These are phyloP conservation scores for Grosmannia huntii DNA, from an alignment of 2,329 filamentous ascomycete species.

Conservation along the genomic window DNA sequence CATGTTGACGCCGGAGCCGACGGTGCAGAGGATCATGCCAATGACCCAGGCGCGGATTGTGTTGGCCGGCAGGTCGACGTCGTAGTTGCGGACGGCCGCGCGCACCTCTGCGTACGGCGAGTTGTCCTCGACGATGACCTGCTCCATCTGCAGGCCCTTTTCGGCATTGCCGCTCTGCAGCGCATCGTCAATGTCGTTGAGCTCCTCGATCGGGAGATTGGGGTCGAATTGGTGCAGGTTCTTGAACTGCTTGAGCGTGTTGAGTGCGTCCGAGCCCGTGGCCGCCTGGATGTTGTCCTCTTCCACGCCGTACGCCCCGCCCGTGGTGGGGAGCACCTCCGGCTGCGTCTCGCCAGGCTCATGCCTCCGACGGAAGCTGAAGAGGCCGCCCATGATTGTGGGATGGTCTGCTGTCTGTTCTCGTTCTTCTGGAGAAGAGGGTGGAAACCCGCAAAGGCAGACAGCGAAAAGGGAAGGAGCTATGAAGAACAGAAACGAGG, in stretches of 20 bases:
- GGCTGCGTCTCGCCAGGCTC: slow-evolving; percentile 33
- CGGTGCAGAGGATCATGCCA: slow-evolving; percentile 42
- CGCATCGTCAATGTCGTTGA: slow-evolving; percentile 47
- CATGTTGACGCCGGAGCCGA: slow-evolving; percentile 44
- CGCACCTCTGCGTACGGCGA: slow-evolving; percentile 52
- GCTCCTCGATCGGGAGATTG: slow-evolving; percentile 49
- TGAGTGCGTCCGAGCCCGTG: slow-evolving; percentile 20
- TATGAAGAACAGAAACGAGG: neutral
- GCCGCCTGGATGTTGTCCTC: neutral
- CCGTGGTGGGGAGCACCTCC: neutral
- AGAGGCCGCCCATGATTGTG: slow-evolving; percentile 11
- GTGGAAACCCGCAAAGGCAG: neutral
- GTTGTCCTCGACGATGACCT: slow-evolving; percentile 48
- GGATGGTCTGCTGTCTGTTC: neutral
- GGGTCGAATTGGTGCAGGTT: slow-evolving; percentile 51
- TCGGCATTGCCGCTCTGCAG: slow-evolving; percentile 40
- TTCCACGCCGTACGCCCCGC: slow-evolving; percentile 1
- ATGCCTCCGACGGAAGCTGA: slow-evolving; percentile 28
- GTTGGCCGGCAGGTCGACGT: slow-evolving; percentile 51
- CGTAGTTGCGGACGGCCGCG: slow-evolving; percentile 50
- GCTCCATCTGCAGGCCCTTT: slow-evolving; percentile 43
- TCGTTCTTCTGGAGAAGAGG: neutral
- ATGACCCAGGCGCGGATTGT: slow-evolving; percentile 49
- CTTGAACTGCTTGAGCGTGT: slow-evolving; percentile 42
- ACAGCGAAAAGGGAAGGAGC: neutral